Conservation (phyloP, 768 basidiomycete species). For the Serendipita sp. region DNA sequence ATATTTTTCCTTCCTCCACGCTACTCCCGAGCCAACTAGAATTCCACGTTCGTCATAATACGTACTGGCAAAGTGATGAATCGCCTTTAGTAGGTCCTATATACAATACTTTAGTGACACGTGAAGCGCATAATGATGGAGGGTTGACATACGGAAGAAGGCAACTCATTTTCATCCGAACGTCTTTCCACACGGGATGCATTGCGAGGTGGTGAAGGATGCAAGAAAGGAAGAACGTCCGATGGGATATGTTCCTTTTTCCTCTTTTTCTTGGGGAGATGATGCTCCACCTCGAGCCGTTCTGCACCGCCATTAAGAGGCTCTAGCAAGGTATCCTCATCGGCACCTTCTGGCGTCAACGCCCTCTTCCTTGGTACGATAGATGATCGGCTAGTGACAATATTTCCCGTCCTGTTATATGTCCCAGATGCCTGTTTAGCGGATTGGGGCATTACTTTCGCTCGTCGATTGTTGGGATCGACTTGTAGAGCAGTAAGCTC, state of each 20-base stretch:
- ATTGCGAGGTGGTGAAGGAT: background rate
- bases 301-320: background rate
- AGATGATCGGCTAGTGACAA: background rate
- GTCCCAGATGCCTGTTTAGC: background rate
- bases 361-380: background rate
- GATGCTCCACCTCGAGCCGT: background rate
- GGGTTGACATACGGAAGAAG: background rate
- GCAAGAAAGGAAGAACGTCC: background rate
- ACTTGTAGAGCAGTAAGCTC: constrained; percentile 4
- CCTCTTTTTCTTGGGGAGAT: background rate
- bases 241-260: background rate
- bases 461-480: background rate
- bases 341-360: background rate
- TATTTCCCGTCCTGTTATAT: background rate
- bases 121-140: background rate
- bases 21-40: background rate
- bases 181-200: too few relatives aligned
- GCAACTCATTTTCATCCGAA: too few relatives aligned
- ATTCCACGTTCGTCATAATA: constrained; percentile 5
- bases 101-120: background rate
- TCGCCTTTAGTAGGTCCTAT: background rate
- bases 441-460: background rate
- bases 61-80: background rate
- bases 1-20: background rate
- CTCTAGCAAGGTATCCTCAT: background rate